Conservation (phyloP, 129 eudicot species). For the Tagetes patula region DNA sequence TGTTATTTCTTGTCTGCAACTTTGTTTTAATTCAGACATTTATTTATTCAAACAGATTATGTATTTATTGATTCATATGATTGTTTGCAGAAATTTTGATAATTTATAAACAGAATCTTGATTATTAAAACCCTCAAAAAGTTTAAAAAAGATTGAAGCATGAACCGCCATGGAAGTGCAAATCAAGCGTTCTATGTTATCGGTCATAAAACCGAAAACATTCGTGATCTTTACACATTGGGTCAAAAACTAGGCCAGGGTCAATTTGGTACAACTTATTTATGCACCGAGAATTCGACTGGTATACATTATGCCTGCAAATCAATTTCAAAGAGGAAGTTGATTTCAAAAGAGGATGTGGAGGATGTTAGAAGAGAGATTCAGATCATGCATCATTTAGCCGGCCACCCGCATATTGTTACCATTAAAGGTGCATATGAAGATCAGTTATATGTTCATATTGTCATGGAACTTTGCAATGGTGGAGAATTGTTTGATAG, state of each 20-base stretch:
- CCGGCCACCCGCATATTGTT: slow-evolving; percentile 15
- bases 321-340: slow-evolving; percentile 13
- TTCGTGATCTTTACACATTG: slow-evolving; percentile 17
- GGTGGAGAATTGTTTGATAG: slow-evolving; percentile 20
- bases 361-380: slow-evolving; percentile 26
- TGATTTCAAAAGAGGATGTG: slow-evolving; percentile 6
- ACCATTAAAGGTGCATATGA: slow-evolving; percentile 24
- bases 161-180: slow-evolving; percentile 14
- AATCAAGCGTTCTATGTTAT: slow-evolving; percentile 14
- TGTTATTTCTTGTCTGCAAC: not conserved
- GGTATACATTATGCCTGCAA: slow-evolving; percentile 19
- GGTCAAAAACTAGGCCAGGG: slow-evolving; percentile 15
- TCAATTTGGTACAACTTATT: slow-evolving; percentile 19
- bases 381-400: slow-evolving; percentile 24
- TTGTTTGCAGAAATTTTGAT: not conserved
- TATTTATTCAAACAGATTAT: not conserved
- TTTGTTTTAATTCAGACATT: slow-evolving; percentile 4
- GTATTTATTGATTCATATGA: not conserved
- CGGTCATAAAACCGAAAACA: slow-evolving; percentile 11
- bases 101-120: not conserved
- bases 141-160: not conserved
- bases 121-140: not conserved
- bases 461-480: slow-evolving; percentile 20
- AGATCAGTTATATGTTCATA: slow-evolving; percentile 14
- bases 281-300: slow-evolving; percentile 12